Evolutionary conservation across 352 stramenopile genomes (phyloP), one percentile per base, ranked within the genome.

Genomic region (Globisporangium paddicum): DNA sequence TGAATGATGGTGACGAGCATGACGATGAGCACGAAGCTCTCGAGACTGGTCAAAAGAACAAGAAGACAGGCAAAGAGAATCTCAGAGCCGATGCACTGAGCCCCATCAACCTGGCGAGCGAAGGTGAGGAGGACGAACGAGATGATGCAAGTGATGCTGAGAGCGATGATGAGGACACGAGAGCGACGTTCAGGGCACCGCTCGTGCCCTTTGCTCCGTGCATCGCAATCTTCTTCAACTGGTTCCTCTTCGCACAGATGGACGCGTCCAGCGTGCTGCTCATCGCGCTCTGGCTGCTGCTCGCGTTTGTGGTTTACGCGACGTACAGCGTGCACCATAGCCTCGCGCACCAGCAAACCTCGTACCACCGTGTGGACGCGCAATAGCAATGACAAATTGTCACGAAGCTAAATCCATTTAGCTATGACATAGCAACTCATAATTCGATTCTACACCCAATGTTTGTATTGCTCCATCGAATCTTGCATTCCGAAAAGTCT

Each of bases 171-270:
- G 23, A 57, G 28, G 28, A 46, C 23, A 25, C n/a, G 21, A 54
- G 16, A 2, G 34, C 57, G 26, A 77, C 63, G 41, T 94, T 92
- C 47, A 73, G 75, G 52, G 80, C 84, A 34, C 85, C 85, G 35
- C 60, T 88, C 35, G 85, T 93, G 37, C 85, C 85, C 28, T 93
- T 90, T 41, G 56, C 82, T 19, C 85, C 82, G n/a, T 90, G 79
- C 37, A 35, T 95, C 1, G 82, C 85, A 5, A 92, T 95, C 60
- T 92, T 90, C 55, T 90, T 95, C 70, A 95, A 95, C 69, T 95
- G 86, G 86, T 91, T 92, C 44, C 60, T 95, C 25, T 90, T 93
- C 45, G 78, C 80, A 23, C 86, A 95, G 68, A 90, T 92, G 78
- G 79, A 89, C 32, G 63, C 69, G 3, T 63, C 67, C 41, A 85